phyloP scores from a whole-genome alignment of 2,329 filamentous ascomycete species.

The Pezicula radicicola region DNA sequence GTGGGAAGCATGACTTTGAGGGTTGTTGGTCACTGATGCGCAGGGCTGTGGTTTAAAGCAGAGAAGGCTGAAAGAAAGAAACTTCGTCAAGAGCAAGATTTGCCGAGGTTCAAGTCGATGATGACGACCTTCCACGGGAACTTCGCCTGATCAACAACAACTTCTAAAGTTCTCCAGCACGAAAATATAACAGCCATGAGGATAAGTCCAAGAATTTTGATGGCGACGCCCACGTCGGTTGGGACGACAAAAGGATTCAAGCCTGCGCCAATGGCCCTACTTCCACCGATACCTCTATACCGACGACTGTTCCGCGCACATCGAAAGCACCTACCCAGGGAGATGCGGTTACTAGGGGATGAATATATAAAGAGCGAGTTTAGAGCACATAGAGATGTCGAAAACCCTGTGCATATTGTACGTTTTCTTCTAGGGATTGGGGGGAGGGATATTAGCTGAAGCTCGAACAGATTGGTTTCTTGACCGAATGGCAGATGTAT shows the following conservation, averaged over 20 bases:
- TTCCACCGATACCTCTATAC: conserved; percentile 70
- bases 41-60: not conserved
- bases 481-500: conserved; percentile 95
- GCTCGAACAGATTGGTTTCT: conserved; percentile 74
- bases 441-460: not conserved
- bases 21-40: not conserved
- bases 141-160: not conserved
- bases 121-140: not conserved
- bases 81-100: not conserved
- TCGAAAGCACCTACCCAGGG: conserved; percentile 69
- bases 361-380: conserved; percentile 94
- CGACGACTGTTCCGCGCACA: conserved; percentile 83
- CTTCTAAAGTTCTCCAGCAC: not conserved
- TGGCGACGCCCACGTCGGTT: conserved; percentile 19
- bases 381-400: conserved; percentile 74
- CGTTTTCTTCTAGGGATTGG: conserved; percentile 23
- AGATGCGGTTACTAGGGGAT: conserved; percentile 82
- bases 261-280: conserved; percentile 24
- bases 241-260: conserved; percentile 18
- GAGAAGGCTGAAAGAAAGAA: conserved; percentile 7
- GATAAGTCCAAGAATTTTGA: conserved; percentile 16
- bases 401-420: conserved; percentile 91
- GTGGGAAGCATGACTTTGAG: conserved; percentile 74
- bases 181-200: conserved; percentile 14
- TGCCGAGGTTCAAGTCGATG: not conserved